Conservation (phyloP, 1,284 basidiomycete species). For the Xerocomus cyaneibrunnescens region DNA sequence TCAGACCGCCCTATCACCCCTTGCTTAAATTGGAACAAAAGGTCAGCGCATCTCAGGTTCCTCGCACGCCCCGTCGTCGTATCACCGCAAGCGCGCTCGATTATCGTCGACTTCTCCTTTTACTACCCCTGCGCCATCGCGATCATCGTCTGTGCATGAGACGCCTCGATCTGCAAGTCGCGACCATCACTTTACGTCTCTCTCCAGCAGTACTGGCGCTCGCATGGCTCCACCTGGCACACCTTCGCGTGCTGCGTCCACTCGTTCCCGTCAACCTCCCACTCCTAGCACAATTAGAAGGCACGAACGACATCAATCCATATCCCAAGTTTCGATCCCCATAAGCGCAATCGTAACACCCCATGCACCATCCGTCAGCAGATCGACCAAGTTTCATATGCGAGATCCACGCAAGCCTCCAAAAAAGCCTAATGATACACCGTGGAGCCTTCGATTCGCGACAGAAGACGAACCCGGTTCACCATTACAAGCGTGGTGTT, state of each 20-base stretch:
- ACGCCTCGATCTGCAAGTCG: conserved; percentile 30
- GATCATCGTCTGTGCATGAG: conserved; percentile 36
- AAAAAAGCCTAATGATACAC: conserved; percentile 50
- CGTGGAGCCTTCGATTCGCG: conserved; percentile 57
- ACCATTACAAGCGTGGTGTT: conserved; percentile 70
- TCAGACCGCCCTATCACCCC: conserved; percentile 21
- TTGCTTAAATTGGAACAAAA: conserved; percentile 29
- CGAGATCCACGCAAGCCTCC: conserved; percentile 70
- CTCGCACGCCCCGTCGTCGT: conserved; percentile 63
- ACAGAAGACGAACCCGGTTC: conserved; percentile 57
- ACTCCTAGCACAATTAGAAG: conserved; percentile 27
- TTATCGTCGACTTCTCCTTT: conserved; percentile 49
- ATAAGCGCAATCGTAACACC: conserved; percentile 73
- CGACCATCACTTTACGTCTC: conserved; percentile 47
- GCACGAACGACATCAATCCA: conserved; percentile 47
- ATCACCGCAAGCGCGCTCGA: conserved; percentile 64
- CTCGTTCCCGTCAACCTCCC: conserved; percentile 36
- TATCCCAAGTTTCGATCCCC: conserved; percentile 69
- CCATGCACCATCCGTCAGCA: conserved; percentile 65
- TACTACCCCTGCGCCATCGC: conserved; percentile 35
- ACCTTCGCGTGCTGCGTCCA: conserved; percentile 40
- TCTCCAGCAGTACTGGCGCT: conserved; percentile 52
- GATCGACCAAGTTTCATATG: conserved; percentile 67
- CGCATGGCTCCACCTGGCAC: conserved; percentile 35
- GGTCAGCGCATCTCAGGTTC: conserved; percentile 38